Evolutionary conservation across 345 rosid species (phyloP), one percentile per base, ranked within the genome.

Genomic region (Lumnitzera littorea): DNA sequence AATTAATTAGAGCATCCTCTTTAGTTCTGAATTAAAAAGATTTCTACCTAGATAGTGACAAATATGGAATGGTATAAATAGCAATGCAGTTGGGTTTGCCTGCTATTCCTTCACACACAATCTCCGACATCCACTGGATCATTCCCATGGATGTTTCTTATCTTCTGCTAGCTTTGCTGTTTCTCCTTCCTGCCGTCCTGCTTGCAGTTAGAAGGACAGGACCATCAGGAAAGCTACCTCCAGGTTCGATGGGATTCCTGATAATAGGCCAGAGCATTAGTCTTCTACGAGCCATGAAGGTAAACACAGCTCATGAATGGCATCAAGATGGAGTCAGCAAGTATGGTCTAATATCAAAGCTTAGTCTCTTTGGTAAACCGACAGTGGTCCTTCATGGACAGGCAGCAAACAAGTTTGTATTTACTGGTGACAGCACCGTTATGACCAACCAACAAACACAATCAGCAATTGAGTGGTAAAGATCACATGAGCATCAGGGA

Each of bases 211-310:
- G 53, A 60, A 52, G 61, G 51, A 69, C 57, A 56, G 62, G 46
- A 16, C 57, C 69, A 14, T 50, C 66, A 11, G 27, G 20, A 56
- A 79, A 70, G 48, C 62, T 70, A 24, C 84, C 91, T 24, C 88
- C 84, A 15, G 84, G 83, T 16, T 85, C 83, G 14, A 66, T 80
- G 11, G 91, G 91, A 52, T 11, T 82, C 7, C 86, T 84, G 5
- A 13, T 83, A 4, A 70, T 82, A 51, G 82, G 91, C 66, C 91
- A 79, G n/a, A 81, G 86, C 72, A 64, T 83, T 0, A 29, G 51
- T 29, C 76, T 83, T 48, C 80, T 75, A 25, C 65, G 61, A 13
- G 69, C 82, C 51, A 71, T 73, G 84, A 65, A 68, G 67, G 71
- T 78, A 52, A 80, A 82, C 68, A 75, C 69, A 1, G 76, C 76